Percentiles rank a stretch among this genome's conserved stretches.
phyloP scores from a whole-genome alignment of 352 stramenopile genomes.

The Phytophthora crassamura region DNA sequence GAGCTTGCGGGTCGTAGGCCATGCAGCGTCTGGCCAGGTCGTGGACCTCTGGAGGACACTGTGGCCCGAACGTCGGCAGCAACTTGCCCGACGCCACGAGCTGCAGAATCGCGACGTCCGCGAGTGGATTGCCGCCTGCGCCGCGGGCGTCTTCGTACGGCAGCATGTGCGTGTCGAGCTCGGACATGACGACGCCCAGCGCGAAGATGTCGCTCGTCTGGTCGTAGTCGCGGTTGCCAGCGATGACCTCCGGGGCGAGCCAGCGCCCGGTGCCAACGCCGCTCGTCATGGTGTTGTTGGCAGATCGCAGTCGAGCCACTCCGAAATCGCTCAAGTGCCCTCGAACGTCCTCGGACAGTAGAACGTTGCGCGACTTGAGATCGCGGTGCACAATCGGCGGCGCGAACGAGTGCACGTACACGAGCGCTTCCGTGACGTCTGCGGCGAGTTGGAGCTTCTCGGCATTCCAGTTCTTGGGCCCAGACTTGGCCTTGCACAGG shows the following conservation, averaged over 20 bases:
- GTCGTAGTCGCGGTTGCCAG: constrained; percentile 55
- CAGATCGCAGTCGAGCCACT: constrained; percentile 43
- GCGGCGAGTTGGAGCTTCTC: constrained; percentile 64
- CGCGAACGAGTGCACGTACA: constrained; percentile 74
- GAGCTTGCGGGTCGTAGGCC: constrained; percentile 37
- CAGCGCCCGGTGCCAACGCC: constrained; percentile 59
- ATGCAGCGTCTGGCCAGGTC: constrained; percentile 54
- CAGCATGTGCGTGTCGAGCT: constrained; percentile 68
- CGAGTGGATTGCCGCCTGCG: constrained; percentile 36
- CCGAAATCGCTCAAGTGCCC: constrained; percentile 63
- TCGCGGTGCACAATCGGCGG: constrained; percentile 66
- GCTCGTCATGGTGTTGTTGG: constrained; percentile 57
- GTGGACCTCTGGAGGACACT: constrained; percentile 49
- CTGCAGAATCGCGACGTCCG: constrained; percentile 58
- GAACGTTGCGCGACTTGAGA: too few species aligned
- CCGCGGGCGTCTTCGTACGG: constrained; percentile 54
- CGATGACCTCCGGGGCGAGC: constrained; percentile 62
- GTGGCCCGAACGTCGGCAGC: constrained; percentile 44
- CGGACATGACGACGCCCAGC: constrained; percentile 59
- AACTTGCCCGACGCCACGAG: constrained; percentile 56
- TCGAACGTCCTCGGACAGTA: constrained; percentile 42
- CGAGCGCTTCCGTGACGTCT: constrained; percentile 64
- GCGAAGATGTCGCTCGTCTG: constrained; percentile 57
- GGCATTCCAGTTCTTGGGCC: constrained; percentile 38
- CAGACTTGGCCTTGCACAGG: constrained; percentile 30